phyloP scores from a whole-genome alignment of 495 filamentous ascomycete species.

The Arthonia radiata region DNA sequence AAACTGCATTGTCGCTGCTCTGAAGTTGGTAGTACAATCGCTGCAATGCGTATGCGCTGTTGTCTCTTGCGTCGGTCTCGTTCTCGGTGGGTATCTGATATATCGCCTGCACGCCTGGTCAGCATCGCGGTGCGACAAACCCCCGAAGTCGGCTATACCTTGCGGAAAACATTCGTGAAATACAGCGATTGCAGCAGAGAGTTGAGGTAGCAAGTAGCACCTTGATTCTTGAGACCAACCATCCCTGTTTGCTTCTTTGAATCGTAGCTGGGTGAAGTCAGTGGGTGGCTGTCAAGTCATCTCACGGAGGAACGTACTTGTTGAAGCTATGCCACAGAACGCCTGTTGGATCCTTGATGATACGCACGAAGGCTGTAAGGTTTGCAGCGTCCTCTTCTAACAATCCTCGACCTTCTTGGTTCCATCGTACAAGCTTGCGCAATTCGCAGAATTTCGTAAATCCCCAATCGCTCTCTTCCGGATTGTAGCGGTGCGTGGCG shows the following conservation, averaged over 20 bases:
- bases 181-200: constrained; percentile 90
- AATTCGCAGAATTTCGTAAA: constrained; percentile 84
- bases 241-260: constrained; percentile 96
- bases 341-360: constrained; percentile 90
- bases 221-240: constrained; percentile 92
- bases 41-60: constrained; percentile 86
- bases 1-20: constrained; percentile 53
- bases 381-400: constrained; percentile 71
- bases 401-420: constrained; percentile 43
- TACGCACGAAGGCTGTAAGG: constrained; percentile 76
- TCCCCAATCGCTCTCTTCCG: constrained; percentile 95
- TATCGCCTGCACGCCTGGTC: constrained; percentile 57
- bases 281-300: not conserved
- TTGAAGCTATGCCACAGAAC: constrained; percentile 98
- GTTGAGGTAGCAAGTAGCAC: constrained; percentile 95
- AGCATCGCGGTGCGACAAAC: no score
- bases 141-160: no score
- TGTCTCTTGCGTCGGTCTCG: constrained; percentile 42
- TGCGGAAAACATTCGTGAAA: constrained; percentile 92
- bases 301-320: constrained; percentile 26
- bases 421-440: constrained; percentile 45
- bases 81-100: constrained; percentile 84
- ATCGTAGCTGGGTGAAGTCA: constrained; percentile 41
- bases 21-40: constrained; percentile 86
- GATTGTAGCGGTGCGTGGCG: constrained; percentile 75